Conservation (phyloP, 495 filamentous ascomycete species). For the Aspergillus biplanus region DNA sequence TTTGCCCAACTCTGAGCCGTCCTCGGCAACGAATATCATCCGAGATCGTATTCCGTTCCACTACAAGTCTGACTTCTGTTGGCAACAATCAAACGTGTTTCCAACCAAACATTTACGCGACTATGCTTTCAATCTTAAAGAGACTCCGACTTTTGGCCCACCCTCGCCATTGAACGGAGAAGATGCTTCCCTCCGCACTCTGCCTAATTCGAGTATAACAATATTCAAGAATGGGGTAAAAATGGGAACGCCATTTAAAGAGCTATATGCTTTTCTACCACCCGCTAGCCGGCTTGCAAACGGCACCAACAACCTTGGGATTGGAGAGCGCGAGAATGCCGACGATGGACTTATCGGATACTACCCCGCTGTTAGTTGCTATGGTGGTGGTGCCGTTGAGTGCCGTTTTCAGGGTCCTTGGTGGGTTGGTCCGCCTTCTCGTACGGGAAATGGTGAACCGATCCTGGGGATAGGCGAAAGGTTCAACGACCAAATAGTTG, state of each 20-base stretch:
- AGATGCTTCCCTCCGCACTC: constrained; percentile 71
- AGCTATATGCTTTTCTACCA: constrained; percentile 89
- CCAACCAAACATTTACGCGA: constrained; percentile 87
- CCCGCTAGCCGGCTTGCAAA: constrained; percentile 73
- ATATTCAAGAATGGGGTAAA: constrained; percentile 89
- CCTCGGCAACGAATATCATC: constrained; percentile 70
- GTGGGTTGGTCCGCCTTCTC: constrained; percentile 76
- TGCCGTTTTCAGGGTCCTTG: constrained; percentile 89
- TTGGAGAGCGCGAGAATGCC: constrained; percentile 75
- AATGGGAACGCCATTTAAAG: constrained; percentile 85
- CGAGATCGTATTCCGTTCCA: constrained; percentile 93
- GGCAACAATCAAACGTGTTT: constrained; percentile 93
- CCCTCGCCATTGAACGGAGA: constrained; percentile 68
- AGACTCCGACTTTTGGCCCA: constrained; percentile 53
- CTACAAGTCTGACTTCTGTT: constrained; percentile 90
- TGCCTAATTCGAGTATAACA: constrained; percentile 83
- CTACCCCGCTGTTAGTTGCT: constrained; percentile 90
- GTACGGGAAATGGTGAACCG: constrained; percentile 36
- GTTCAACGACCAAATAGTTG: constrained; percentile 92
- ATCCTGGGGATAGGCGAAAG: constrained; percentile 72
- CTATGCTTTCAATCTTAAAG: constrained; percentile 53
- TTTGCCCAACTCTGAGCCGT: constrained; percentile 20
- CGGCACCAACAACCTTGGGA: constrained; percentile 64
- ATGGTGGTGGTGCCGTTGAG: constrained; percentile 86
- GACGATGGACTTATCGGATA: constrained; percentile 96